A percentile compares a stretch with the other conserved stretches of the same genome.
phyloP scores from a whole-genome alignment of 805 yeast species.

The Candida ponderosae region DNA sequence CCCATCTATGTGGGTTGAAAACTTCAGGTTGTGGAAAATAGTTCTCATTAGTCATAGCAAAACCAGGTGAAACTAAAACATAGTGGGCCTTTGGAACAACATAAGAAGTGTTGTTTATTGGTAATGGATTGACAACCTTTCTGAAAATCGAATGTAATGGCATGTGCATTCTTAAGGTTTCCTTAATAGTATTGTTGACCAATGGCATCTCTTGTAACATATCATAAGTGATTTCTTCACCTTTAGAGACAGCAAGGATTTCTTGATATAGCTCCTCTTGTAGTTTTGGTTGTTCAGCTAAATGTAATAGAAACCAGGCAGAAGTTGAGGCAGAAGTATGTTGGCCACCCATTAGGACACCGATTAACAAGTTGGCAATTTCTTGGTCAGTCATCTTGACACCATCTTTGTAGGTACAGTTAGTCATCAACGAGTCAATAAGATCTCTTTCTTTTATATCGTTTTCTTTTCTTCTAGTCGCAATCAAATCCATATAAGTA shows the following conservation, averaged over 20 bases:
- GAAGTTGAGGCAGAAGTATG: slow-evolving; percentile 96
- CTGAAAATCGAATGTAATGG: slow-evolving; percentile 96
- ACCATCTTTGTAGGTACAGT: slow-evolving; percentile 88
- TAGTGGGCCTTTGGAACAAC: slow-evolving; percentile 86
- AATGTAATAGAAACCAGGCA: slow-evolving; percentile 88
- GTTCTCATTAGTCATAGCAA: slow-evolving; percentile 65
- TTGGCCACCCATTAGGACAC: slow-evolving; percentile 98
- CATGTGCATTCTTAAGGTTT: slow-evolving; percentile 91
- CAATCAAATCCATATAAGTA: slow-evolving; percentile 76
- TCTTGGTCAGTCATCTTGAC: slow-evolving; percentile 90
- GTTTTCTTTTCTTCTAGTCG: slow-evolving; percentile 62
- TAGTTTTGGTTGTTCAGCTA: slow-evolving; percentile 79
- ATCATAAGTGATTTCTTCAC: slow-evolving; percentile 68
- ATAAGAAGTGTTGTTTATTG: slow-evolving; percentile 70
- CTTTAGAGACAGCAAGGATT: slow-evolving; percentile 54
- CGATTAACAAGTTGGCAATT: slow-evolving; percentile 88
- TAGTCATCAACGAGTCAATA: slow-evolving; percentile 78
- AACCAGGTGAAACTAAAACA: slow-evolving; percentile 92
- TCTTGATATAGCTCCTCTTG: slow-evolving; percentile 79
- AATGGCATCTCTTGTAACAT: slow-evolving; percentile 75
- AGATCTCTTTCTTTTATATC: slow-evolving; percentile 83
- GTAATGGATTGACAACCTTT: slow-evolving; percentile 70
- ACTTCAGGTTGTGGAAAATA: slow-evolving; percentile 71
- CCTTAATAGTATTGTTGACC: slow-evolving; percentile 78
- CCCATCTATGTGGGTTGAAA: slow-evolving; percentile 91